phyloP scores from a whole-genome alignment of 352 stramenopile species.

The Globisporangium megalacanthum region DNA sequence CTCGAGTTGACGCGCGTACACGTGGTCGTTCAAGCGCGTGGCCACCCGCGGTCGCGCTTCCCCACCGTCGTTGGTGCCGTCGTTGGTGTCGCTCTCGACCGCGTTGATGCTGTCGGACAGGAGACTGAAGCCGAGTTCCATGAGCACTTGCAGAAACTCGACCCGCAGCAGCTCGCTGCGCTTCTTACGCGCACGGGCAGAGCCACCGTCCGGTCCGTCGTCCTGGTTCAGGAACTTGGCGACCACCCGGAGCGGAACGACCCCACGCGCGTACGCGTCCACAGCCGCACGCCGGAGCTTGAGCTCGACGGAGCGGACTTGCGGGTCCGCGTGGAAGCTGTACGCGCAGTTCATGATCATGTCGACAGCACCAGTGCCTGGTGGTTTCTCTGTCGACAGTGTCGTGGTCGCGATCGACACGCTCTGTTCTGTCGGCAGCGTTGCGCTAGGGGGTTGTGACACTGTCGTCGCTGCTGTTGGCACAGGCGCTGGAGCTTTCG shows the following conservation, averaged over 20 bases:
- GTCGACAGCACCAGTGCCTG: not conserved
- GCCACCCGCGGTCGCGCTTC: not conserved
- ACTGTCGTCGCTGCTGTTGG: not conserved
- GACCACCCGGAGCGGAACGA: slow-evolving; percentile 66
- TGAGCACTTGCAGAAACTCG: slow-evolving; percentile 91
- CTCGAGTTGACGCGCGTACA: slow-evolving; percentile 81
- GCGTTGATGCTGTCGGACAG: slow-evolving; percentile 32
- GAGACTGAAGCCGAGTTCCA: slow-evolving; percentile 89
- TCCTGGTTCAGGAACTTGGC: slow-evolving; percentile 62
- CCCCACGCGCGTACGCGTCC: slow-evolving; percentile 59
- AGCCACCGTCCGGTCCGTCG: slow-evolving; percentile 10
- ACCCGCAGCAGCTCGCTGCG: slow-evolving; percentile 63
- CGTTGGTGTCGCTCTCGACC: slow-evolving; percentile 21
- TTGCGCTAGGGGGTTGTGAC: not conserved
- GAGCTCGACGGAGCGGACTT: slow-evolving; percentile 78
- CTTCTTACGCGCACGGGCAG: slow-evolving; percentile 2
- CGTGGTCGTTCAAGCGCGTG: slow-evolving; percentile 59
- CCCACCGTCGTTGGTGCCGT: slow-evolving; percentile 9
- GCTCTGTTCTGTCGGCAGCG: not conserved
- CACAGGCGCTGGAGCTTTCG: not conserved
- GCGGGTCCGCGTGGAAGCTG: slow-evolving; percentile 71
- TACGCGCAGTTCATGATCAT: slow-evolving; percentile 67
- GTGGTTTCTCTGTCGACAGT: not conserved
- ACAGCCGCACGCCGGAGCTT: slow-evolving; percentile 75
- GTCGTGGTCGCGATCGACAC: no score